Evolutionary conservation across 2,329 filamentous ascomycete species (phyloP).

Genomic region (Pleomassaria siparia): DNA sequence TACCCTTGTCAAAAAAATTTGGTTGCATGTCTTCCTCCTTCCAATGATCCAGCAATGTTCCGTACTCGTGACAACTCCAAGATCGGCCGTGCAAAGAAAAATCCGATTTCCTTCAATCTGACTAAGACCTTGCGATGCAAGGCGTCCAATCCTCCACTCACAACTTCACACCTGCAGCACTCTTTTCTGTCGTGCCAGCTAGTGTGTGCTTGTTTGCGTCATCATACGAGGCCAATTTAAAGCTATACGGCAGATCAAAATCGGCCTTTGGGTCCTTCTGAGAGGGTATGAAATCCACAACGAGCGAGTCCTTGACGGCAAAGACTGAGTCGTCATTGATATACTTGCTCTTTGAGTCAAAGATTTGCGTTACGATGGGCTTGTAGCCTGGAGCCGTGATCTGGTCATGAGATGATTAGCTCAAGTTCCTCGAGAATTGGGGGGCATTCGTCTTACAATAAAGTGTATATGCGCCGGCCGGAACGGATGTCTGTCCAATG

Average conservation of each 20-base stretch:
- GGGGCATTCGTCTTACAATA: slow-evolving; percentile 47
- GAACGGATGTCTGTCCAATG: slow-evolving; percentile 63
- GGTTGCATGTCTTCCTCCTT: no score
- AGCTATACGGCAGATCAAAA: slow-evolving; percentile 57
- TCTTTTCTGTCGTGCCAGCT: slow-evolving; percentile 29
- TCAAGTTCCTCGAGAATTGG: not conserved
- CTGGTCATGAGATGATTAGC: slow-evolving; percentile 27
- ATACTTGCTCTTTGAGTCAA: slow-evolving; percentile 67
- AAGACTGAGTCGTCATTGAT: slow-evolving; percentile 62
- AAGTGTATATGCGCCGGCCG: slow-evolving; percentile 66
- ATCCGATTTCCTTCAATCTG: not conserved
- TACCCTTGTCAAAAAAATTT: no score
- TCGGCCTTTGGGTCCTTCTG: slow-evolving; percentile 55
- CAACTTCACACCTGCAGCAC: slow-evolving; percentile 13
- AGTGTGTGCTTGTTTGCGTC: slow-evolving; percentile 33
- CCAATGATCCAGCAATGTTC: no score
- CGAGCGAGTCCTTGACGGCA: slow-evolving; percentile 60
- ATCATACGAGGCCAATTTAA: slow-evolving; percentile 45
- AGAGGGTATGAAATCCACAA: slow-evolving; percentile 59
- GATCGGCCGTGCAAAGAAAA: no score
- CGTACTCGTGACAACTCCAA: no score
- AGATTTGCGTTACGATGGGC: slow-evolving; percentile 75
- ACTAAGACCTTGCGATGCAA: no score
- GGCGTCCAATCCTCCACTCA: not conserved
- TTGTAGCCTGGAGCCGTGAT: slow-evolving; percentile 62